A percentile compares a stretch with the other conserved stretches of the same genome.
phyloP scores from a whole-genome alignment of 306 rosid genomes.

The Cucurbita maxima region DNA sequence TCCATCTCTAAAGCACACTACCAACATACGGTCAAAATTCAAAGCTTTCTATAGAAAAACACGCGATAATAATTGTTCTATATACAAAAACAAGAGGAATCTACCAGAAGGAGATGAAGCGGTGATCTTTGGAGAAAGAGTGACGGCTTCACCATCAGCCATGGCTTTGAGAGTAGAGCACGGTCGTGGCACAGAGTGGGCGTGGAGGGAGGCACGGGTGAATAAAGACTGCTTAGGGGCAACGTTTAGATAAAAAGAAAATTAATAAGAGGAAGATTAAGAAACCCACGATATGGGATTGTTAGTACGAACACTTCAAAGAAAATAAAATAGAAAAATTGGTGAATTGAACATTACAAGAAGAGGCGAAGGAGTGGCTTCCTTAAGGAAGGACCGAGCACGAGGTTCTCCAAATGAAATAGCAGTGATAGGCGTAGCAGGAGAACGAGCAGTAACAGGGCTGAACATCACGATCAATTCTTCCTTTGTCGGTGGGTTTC shows the following conservation, averaged over 20 bases:
- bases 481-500: not conserved
- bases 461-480: conserved; percentile 14
- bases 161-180: conserved; percentile 36
- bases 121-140: conserved; percentile 17
- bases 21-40: not conserved
- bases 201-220: conserved; percentile 12
- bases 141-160: conserved; percentile 29
- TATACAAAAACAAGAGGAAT: not conserved
- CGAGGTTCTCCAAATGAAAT: not conserved
- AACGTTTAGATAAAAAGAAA: not conserved
- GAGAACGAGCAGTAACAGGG: conserved; percentile 5
- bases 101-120: conserved; percentile 30
- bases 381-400: not conserved
- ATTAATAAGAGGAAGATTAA: not conserved
- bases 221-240: conserved; percentile 6
- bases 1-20: not conserved
- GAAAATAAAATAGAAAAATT: not conserved
- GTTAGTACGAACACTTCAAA: not conserved
- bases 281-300: not conserved
- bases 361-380: not conserved
- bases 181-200: conserved; percentile 11
- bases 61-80: not conserved
- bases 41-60: not conserved
- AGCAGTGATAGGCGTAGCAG: conserved; percentile 1
- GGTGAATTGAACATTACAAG: conserved; percentile 1